Evolutionary conservation across 768 basidiomycete species (phyloP).

Genomic region (Pleurotus djamor): DNA sequence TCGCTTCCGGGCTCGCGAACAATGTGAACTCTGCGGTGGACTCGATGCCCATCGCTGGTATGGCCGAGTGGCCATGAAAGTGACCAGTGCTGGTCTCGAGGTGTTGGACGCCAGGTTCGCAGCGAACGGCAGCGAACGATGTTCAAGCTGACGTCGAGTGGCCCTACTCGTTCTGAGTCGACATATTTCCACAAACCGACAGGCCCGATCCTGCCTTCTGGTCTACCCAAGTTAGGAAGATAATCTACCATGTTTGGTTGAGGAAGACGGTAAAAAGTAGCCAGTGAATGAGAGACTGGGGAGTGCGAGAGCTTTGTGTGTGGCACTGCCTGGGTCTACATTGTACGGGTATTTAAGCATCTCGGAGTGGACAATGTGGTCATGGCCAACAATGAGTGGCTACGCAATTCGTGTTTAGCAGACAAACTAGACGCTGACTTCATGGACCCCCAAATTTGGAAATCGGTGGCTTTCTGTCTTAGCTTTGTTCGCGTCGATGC

Average conservation of each 20-base stretch:
- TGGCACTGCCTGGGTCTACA: background rate
- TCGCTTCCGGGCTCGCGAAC: conserved; percentile 14
- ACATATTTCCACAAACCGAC: conserved; percentile 5
- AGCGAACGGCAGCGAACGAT: conserved; percentile 5
- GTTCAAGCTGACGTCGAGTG: conserved; percentile 4
- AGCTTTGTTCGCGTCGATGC: background rate
- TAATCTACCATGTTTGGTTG: conserved; percentile 1
- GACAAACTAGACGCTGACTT: background rate
- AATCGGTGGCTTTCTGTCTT: background rate
- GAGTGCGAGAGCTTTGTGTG: background rate
- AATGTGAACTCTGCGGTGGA: conserved; percentile 18
- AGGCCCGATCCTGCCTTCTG: background rate
- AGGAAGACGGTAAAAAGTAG: background rate
- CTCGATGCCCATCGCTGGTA: conserved; percentile 8
- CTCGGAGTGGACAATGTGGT: background rate
- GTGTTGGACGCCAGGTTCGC: background rate
- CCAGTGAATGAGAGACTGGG: background rate
- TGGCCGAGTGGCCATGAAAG: conserved; percentile 18
- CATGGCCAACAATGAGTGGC: background rate
- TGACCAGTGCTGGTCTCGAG: conserved; percentile 13
- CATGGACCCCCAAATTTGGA: background rate
- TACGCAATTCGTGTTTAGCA: background rate
- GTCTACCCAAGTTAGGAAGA: conserved; percentile 2
- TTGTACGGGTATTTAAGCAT: conserved; percentile 3
- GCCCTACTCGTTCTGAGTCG: background rate